Conservation (phyloP, 1,284 basidiomycete genomes). For the Naganishia albida region DNA sequence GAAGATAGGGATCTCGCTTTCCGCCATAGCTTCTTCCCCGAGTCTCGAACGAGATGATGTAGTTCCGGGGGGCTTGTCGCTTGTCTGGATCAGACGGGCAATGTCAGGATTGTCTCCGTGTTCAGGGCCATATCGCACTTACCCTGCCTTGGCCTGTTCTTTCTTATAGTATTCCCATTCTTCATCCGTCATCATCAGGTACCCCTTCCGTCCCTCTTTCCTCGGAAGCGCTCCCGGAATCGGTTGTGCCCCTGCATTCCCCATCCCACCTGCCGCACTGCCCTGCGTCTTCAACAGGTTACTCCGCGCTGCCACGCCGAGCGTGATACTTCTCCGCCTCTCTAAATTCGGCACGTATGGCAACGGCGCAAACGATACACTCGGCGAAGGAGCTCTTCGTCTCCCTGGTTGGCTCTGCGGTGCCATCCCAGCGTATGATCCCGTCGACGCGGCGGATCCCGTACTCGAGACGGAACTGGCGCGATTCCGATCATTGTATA, state of each 20-base stretch:
- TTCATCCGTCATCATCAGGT: constrained; percentile 48
- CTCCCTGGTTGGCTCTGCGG: constrained; percentile 4
- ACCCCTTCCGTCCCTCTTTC: constrained; percentile 17
- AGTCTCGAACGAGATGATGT: constrained; percentile 43
- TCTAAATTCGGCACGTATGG: constrained; percentile 45
- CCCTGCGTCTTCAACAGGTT: constrained; percentile 46
- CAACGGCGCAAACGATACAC: constrained; percentile 43
- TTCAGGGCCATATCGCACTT: constrained; percentile 31
- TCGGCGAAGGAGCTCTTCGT: constrained; percentile 17
- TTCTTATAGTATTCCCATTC: constrained; percentile 51
- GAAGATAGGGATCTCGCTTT: constrained; percentile 40
- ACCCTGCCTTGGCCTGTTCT: constrained; percentile 41
- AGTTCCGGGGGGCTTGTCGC: constrained; percentile 44
- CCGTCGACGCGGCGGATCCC: constrained; percentile 21
- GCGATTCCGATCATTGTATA: constrained; percentile 29
- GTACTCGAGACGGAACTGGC: constrained; percentile 28
- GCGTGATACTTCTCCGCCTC: constrained; percentile 48
- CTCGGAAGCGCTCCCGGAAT: constrained; percentile 2
- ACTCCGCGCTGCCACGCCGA: constrained; percentile 49
- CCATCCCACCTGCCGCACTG: constrained; percentile 22
- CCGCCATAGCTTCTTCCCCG: constrained; percentile 48
- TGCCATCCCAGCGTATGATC: constrained; percentile 23
- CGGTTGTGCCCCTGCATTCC: neutral
- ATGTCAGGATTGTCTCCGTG: neutral
- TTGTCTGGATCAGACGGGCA: constrained; percentile 13